Percentiles rank a stretch among this genome's conserved stretches.
Conservation (phyloP, 768 basidiomycete species). For the Rhizopogon rudus region DNA sequence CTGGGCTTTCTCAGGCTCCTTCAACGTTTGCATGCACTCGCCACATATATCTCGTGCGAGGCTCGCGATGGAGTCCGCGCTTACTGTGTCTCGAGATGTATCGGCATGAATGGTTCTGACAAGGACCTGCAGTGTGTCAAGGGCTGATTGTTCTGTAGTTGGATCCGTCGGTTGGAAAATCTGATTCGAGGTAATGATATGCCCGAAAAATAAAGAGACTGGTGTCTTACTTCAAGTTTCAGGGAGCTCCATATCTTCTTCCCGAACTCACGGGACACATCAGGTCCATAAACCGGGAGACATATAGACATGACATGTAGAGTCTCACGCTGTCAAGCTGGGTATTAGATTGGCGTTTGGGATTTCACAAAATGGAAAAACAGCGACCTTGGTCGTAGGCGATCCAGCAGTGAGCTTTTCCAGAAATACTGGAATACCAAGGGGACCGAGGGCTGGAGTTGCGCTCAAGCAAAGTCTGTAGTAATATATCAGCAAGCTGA, state of each 20-base stretch:
- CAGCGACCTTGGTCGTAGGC: conserved; percentile 70
- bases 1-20: conserved; percentile 91
- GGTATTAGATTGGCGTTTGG: neutral
- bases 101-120: conserved; percentile 65
- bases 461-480: conserved; percentile 67
- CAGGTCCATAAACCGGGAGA: conserved; percentile 80
- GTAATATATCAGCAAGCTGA: neutral
- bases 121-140: conserved; percentile 68
- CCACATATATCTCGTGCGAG: conserved; percentile 72
- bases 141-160: conserved; percentile 67
- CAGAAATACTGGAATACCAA: conserved; percentile 84
- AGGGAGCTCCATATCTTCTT: conserved; percentile 86
- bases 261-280: conserved; percentile 54
- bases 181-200: conserved; percentile 33
- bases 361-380: neutral
- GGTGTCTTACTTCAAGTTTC: conserved; percentile 70
- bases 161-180: conserved; percentile 89
- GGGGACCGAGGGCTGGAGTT: conserved; percentile 74
- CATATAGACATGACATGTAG: conserved; percentile 72
- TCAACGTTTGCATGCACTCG: conserved; percentile 75
- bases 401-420: conserved; percentile 88
- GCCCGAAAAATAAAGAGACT: neutral
- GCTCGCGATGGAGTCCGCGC: conserved; percentile 38
- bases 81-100: conserved; percentile 32
- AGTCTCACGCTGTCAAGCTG: conserved; percentile 64